A percentile compares a stretch with the other conserved stretches of the same genome.
phyloP scores from a whole-genome alignment of 140 eudicot genomes.

The Flaveria floridana region DNA sequence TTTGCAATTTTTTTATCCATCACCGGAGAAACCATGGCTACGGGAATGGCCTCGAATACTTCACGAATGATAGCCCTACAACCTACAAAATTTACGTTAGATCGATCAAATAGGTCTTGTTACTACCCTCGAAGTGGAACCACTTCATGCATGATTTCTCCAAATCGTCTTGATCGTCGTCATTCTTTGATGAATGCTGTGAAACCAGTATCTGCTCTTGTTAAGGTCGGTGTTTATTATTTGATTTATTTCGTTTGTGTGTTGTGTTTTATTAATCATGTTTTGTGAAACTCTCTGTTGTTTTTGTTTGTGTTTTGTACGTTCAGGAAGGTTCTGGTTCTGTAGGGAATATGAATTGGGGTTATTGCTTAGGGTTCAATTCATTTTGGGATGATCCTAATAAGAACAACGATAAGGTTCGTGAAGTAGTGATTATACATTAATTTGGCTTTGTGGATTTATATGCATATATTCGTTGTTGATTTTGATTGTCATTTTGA shows the following conservation, averaged over 20 bases:
- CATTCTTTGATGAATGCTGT: slow-evolving; percentile 8
- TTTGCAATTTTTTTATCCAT: background rate
- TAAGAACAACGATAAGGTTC: slow-evolving; percentile 23
- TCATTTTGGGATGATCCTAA: background rate
- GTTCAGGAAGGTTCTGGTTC: slow-evolving; percentile 20
- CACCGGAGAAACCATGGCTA: slow-evolving; percentile 22
- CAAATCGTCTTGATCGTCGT: background rate
- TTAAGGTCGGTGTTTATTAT: slow-evolving; percentile 19
- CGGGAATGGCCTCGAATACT: slow-evolving; percentile 12
- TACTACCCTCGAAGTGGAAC: background rate
- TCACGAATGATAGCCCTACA: slow-evolving; percentile 21
- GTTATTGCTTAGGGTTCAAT: background rate
- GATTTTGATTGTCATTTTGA: slow-evolving; percentile 9
- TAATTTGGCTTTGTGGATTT: slow-evolving; percentile 12
- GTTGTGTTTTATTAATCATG: background rate
- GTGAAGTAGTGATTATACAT: background rate
- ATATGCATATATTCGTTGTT: background rate
- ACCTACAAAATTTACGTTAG: background rate
- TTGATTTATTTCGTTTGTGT: background rate
- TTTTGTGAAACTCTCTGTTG: background rate
- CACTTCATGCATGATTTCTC: background rate
- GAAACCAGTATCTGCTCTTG: slow-evolving; percentile 11
- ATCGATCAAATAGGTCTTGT: slow-evolving; percentile 15
- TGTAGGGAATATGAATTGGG: slow-evolving; percentile 4
- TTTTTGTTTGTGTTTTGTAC: background rate